Evolutionary conservation across 495 filamentous ascomycete species (phyloP), one percentile per base, ranked within the genome.

Genomic region (Gamarada debralockiae): DNA sequence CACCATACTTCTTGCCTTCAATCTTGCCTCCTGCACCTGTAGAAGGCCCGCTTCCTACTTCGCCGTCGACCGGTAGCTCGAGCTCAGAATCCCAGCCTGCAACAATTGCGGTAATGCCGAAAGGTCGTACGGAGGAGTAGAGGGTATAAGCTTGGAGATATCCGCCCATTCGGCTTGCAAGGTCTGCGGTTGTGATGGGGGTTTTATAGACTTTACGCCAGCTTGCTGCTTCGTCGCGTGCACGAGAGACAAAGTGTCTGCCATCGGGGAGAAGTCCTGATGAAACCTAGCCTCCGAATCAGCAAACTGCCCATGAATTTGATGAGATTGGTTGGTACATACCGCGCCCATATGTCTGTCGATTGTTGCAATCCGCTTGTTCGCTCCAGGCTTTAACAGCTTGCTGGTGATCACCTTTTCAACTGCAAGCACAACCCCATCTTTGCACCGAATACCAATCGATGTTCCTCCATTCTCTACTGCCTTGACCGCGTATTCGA

Each of bases 391-490:
- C 68, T 97, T 96, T 61, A 97, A 77, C 60, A 98, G 81, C 71
- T 96, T 97, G 76, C 91, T 96, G 31, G 83, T 84, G 71, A 97
- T 80, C 59, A 97, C 84, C 76, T 98, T 98, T 77, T 98, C 93
- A 44, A 95, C 86, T 34, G 95, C 93, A 53, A 98, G 79, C 50
- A 98, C 90, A 37, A 98, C 90, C 58, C 93, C 93, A 72, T 97
- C 90, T 70, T 95, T 95, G 78, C 92, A 97, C 64, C 92, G 79
- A 70, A 98, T 95, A 59, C 93, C 93, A 74, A 98, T 82, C 45
- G 90, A 90, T 23, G 93, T 98, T 64, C 93, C 92, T 54, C 95
- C 93, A 65, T 96, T 97, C 75, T 98, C 93, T 45, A 98, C 93
- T 55, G 93, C 93, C 77, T 98, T 98, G 52, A 93, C 84, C 53